Base-by-base conservation (phyloP, 2,329 filamentous ascomycete species). In the Cladosporium sp. region DNA sequence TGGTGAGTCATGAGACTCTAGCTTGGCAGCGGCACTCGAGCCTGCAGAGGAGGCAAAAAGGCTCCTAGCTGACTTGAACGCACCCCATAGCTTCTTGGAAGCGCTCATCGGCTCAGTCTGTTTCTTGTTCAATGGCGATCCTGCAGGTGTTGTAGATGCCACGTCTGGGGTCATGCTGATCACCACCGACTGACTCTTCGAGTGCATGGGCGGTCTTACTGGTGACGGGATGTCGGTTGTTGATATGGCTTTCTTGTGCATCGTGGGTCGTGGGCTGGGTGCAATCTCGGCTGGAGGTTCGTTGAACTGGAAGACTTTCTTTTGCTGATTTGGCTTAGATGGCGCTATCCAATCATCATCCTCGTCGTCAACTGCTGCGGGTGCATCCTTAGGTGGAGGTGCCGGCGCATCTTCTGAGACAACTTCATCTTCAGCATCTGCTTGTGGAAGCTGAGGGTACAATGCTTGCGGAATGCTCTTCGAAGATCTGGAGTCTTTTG, bases 81-180 rank as follows among this genome's bases (percentile, higher is more conserved):
- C 93, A 11, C 93, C 96, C 56, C 94, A 96, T 57, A 98, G 83
- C 76, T 93, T 96, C 80, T 97, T 98, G 30, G 95, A 93, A 60
- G 95, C 92, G 77, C 93, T 97, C 66, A 97, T 79, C 5, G 92
- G 92, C 70, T 96, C 93, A 76, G 68, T 84, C 80, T 76, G 85
- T 79, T 76, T 84, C 72, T 78, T 81, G 65, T 72, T 72, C 70
- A 70, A 71, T 30, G 86, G 87, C 26, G 86, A 88, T 32, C 83
- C 84, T 57, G 79, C 77, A 30, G 86, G 86, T 59, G 85, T 88
- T 18, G 85, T 88, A 14, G 86, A 75, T 18, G 71, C 72, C 14
- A 69, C 48, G 63, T 74, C 76, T 66, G 74, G 72, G 18, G 76
- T 73, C 14, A 81, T 65, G 65, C 79, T 77, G 8, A 80, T 79